Evolutionary conservation across 2,329 filamentous ascomycete genomes (phyloP).

Genomic region (Aspergillus sergii): DNA sequence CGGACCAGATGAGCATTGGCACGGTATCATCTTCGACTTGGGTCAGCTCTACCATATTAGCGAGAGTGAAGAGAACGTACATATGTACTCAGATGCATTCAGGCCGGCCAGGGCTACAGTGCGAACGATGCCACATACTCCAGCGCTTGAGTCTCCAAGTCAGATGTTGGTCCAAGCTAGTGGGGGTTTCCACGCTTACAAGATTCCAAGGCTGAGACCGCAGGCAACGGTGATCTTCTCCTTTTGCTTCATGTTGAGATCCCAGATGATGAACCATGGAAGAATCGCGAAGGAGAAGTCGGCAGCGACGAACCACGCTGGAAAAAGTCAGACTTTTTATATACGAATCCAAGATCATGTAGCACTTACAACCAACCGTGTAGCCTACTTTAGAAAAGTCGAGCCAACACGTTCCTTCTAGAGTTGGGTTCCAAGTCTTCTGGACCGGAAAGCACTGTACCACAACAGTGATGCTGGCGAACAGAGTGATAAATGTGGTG

Average conservation of each 20-base stretch:
- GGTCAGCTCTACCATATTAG: not conserved
- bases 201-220: conserved; percentile 48
- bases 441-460: not conserved
- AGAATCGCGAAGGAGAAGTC: conserved; percentile 32
- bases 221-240: conserved; percentile 50
- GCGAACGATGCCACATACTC: not conserved
- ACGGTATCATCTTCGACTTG: conserved; percentile 17
- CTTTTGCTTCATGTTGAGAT: conserved; percentile 48
- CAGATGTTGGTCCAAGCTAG: not conserved
- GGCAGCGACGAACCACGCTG: conserved; percentile 21
- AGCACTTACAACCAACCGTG: conserved; percentile 25
- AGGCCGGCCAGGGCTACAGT: not conserved
- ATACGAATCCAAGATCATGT: not conserved
- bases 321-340: not conserved
- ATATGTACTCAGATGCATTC: not conserved
- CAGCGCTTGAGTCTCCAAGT: not conserved
- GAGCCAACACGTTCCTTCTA: conserved; percentile 23
- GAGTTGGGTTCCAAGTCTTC: conserved; percentile 21
- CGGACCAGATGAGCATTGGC: conserved; percentile 28
- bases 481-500: not conserved
- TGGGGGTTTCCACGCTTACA: conserved; percentile 31
- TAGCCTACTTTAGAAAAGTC: conserved; percentile 28
- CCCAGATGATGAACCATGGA: conserved; percentile 51
- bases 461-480: not conserved
- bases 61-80: not conserved